Base-by-base conservation (phyloP, 2,329 filamentous ascomycete genomes). In the Ophiosphaerella korrae region DNA sequence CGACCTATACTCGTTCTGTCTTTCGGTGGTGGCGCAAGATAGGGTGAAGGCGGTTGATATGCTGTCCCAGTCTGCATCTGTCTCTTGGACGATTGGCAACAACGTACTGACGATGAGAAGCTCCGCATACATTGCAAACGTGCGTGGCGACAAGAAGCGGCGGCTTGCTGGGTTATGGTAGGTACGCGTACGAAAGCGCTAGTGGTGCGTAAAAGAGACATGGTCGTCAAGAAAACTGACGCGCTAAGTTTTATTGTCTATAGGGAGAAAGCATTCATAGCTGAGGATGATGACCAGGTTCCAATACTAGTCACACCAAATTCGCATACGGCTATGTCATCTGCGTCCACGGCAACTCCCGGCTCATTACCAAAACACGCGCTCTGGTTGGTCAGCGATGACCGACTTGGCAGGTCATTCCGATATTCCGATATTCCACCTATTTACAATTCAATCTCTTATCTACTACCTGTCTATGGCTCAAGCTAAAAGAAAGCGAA, bases 41-140 rank as follows among this genome's bases (percentile, higher is more conserved):
- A 77, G n/a, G 88, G 72, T 2, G 78, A 78, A 52, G 84, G 81
- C 16, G 86, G 84, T 50, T 82, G 83, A 63, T 87, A 86, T 41
- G 84, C 83, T 14, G 84, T 86, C 29, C 83, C 84, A 11, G 86
- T 88, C 69, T 87, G 85, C 68, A 89, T 80, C 55, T 71, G 70
- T 18, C 73, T 62, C 63, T 70, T 73, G 2, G 68, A 64, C 11
- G 72, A 70, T 47, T 72, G 69, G 6, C 64, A 61, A 51, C 66
- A 68, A 5, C 70, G 66, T 35, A 53, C 65, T 52, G 68, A 73
- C 21, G 75, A 75, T 37, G 77, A 77, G 62, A 80, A 79, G 23
- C 73, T 70, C 54, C 77, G 77, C 37, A 76, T 64, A 60, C 78
- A 80, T 67, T 75, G 75, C 48, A 73, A 66, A 61, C 77, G 80